These are phyloP conservation scores for Leucocoprinus gongylophorus DNA, from an alignment of 1,284 basidiomycete species.

Conservation along the genomic window DNA sequence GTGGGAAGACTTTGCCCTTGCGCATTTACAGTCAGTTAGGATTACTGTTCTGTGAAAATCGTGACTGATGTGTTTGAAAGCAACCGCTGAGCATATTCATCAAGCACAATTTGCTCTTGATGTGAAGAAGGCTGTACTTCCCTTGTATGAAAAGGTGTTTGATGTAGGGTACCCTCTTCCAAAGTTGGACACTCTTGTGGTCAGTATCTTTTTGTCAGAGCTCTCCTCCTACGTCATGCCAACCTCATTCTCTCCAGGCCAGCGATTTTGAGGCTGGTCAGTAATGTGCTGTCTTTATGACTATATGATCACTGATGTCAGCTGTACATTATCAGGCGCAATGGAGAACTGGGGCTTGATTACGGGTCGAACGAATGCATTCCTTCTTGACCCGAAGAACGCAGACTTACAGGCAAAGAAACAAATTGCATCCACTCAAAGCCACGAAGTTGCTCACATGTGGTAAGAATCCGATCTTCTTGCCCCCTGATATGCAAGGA, in stretches of 20 bases:
- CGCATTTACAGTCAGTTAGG: slow-evolving; percentile 69
- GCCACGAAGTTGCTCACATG: slow-evolving; percentile 82
- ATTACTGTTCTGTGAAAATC: background rate
- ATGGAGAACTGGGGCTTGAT: slow-evolving; percentile 98
- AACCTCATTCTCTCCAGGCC: slow-evolving; percentile 34
- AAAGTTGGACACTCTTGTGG: slow-evolving; percentile 85
- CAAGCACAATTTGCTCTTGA: slow-evolving; percentile 83
- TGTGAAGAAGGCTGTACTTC: slow-evolving; percentile 81
- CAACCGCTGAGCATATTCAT: slow-evolving; percentile 82
- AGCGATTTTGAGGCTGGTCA: slow-evolving; percentile 82
- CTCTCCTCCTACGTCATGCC: slow-evolving; percentile 1
- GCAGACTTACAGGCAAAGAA: slow-evolving; percentile 76
- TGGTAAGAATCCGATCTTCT: slow-evolving; percentile 45
- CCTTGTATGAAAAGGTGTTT: slow-evolving; percentile 91
- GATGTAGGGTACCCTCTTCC: slow-evolving; percentile 89
- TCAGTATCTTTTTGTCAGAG: slow-evolving; percentile 27
- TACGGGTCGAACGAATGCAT: slow-evolving; percentile 80
- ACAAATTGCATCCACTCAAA: slow-evolving; percentile 70
- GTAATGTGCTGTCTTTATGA: background rate
- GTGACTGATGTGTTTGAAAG: slow-evolving; percentile 29
- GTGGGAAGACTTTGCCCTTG: slow-evolving; percentile 76
- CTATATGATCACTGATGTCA: background rate
- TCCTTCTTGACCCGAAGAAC: slow-evolving; percentile 77
- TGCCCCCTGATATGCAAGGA: background rate
- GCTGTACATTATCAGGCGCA: slow-evolving; percentile 47